phyloP scores from a whole-genome alignment of 2,329 filamentous ascomycete genomes.

The Metarhizium sp. region DNA sequence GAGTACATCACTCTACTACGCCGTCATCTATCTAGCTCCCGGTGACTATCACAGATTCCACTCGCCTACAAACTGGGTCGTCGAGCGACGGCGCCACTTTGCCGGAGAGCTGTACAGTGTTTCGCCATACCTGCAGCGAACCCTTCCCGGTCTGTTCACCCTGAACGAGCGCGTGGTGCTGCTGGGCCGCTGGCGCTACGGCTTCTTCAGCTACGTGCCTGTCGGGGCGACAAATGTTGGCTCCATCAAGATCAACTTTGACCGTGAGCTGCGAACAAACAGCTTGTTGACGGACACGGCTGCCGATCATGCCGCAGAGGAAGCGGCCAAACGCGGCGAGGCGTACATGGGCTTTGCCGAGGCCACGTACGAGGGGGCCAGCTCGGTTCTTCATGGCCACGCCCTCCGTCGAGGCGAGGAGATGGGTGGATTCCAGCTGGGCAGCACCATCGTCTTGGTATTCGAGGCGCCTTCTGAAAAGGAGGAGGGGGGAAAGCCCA shows the following conservation, averaged over 20 bases:
- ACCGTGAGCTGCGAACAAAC: conserved; percentile 87
- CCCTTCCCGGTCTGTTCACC: conserved; percentile 87
- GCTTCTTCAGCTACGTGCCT: conserved; percentile 93
- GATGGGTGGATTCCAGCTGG: conserved; percentile 96
- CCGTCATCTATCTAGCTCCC: conserved; percentile 89
- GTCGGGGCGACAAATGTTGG: conserved; percentile 97
- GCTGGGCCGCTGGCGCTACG: conserved; percentile 88
- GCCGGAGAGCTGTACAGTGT: conserved; percentile 93
- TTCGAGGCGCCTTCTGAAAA: conserved; percentile 79
- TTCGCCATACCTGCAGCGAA: conserved; percentile 87
- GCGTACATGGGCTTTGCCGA: conserved; percentile 86
- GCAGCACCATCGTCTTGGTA: conserved; percentile 88
- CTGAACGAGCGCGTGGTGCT: conserved; percentile 94
- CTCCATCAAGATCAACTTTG: conserved; percentile 95
- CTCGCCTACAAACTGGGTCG: conserved; percentile 90
- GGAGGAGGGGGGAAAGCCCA: conserved; percentile 40
- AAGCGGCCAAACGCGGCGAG: conserved; percentile 67
- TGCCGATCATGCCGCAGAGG: conserved; percentile 75
- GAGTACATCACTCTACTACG: conserved; percentile 77
- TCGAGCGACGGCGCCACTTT: conserved; percentile 90
- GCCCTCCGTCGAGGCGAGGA: conserved; percentile 82
- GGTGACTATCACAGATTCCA: conserved; percentile 99
- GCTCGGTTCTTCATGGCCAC: conserved; percentile 69
- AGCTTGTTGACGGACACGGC: conserved; percentile 85
- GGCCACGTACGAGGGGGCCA: conserved; percentile 76